These are phyloP conservation scores for Botrytis cinerea DNA, from an alignment of 2,329 filamentous ascomycete genomes.

Conservation along the genomic window DNA sequence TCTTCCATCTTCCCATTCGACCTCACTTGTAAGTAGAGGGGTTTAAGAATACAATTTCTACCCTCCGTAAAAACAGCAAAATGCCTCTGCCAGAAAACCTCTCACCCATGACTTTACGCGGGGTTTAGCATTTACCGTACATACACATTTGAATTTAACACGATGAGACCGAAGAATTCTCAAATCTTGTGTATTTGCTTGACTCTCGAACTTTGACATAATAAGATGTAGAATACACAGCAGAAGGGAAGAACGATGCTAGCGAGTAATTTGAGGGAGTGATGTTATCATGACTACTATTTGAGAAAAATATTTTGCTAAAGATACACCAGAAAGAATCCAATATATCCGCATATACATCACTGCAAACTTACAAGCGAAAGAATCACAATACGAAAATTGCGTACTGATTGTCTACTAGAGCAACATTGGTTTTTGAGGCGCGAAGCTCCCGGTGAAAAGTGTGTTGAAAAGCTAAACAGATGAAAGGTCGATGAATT, in stretches of 20 bases:
- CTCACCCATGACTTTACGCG: too few relatives aligned
- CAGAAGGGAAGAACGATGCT: background rate
- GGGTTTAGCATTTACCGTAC: too few relatives aligned
- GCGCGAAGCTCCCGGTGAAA: background rate
- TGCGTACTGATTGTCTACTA: background rate
- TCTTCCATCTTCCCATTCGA: too few relatives aligned
- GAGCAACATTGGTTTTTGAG: background rate
- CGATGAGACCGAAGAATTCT: accelerated
- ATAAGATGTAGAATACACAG: background rate
- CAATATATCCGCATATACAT: too few relatives aligned
- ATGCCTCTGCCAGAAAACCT: too few relatives aligned
- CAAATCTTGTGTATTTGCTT: background rate
- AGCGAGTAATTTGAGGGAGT: background rate
- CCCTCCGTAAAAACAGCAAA: too few relatives aligned
- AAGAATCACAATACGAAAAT: background rate
- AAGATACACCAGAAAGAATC: too few relatives aligned
- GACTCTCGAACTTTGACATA: background rate
- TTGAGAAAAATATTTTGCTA: accelerated
- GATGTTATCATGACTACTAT: background rate
- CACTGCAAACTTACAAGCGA: too few relatives aligned
- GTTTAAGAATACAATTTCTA: too few relatives aligned
- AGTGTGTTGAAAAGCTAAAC: background rate
- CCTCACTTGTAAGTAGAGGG: too few relatives aligned
- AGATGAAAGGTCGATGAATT: background rate
- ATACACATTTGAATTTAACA: background rate